Evolutionary conservation across 306 rosid genomes (phyloP).

Genomic region (Cucumis hystrix): DNA sequence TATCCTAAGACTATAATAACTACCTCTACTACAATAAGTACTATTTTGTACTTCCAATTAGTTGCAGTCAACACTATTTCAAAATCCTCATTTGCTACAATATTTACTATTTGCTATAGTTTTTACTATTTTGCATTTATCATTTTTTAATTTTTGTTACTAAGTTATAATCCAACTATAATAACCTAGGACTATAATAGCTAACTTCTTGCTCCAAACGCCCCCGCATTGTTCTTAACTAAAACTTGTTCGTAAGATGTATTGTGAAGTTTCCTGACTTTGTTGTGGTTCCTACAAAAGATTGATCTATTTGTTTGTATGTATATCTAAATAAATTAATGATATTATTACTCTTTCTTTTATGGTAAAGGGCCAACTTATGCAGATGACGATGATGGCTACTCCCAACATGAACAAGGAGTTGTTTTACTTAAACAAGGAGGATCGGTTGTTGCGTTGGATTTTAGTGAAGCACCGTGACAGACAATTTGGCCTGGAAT

Average conservation of each 20-base stretch:
- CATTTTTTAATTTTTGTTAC: no score
- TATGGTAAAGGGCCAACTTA: conserved; percentile 52
- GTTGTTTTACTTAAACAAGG: conserved; percentile 87
- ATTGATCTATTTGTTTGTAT: background rate
- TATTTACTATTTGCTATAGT: no score
- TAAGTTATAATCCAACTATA: no score
- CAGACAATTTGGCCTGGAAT: conserved; percentile 30
- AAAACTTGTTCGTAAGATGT: background rate
- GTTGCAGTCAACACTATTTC: no score
- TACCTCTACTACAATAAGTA: no score
- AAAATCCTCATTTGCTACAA: no score
- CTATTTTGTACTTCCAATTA: no score
- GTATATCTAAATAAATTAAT: background rate
- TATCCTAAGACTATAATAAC: no score
- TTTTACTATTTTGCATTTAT: no score
- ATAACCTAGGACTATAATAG: no score
- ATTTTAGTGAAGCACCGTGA: conserved; percentile 66
- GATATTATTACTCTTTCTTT: background rate
- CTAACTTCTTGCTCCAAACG: no score
- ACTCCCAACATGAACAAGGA: conserved; percentile 80
- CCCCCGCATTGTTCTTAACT: background rate
- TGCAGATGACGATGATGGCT: conserved; percentile 98
- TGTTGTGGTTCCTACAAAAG: background rate
- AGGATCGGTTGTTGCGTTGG: conserved; percentile 76
- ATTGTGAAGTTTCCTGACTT: background rate